phyloP scores from a whole-genome alignment of 257 asterid genomes.

The Forsythia suspensa region DNA sequence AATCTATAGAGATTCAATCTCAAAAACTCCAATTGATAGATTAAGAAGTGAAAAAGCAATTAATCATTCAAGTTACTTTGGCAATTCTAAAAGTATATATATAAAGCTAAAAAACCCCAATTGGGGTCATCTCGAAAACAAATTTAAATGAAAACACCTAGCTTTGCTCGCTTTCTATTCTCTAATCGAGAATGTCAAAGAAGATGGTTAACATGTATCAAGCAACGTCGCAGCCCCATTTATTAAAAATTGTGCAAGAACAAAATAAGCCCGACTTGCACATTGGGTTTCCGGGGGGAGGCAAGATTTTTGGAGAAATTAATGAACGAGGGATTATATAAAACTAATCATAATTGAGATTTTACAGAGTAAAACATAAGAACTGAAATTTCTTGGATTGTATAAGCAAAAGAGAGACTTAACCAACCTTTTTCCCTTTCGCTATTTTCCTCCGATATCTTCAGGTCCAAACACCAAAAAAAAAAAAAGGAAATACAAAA shows the following conservation, averaged over 20 bases:
- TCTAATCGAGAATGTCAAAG: too few relatives aligned
- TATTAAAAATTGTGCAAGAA: too few relatives aligned
- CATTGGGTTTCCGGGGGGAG: too few relatives aligned
- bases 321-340: neutral
- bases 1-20: too few relatives aligned
- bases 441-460: neutral
- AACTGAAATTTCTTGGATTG: neutral
- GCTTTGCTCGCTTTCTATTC: neutral
- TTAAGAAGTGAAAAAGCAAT: too few relatives aligned
- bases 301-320: neutral
- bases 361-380: constrained; percentile 16
- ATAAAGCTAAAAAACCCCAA: too few relatives aligned
- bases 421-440: too few relatives aligned
- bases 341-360: neutral
- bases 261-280: neutral
- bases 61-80: too few relatives aligned
- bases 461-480: constrained; percentile 74
- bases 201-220: too few relatives aligned
- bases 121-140: neutral
- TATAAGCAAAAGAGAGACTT: neutral
- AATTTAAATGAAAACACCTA: neutral
- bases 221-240: too few relatives aligned
- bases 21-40: neutral
- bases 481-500: neutral
- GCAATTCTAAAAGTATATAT: too few relatives aligned